phyloP scores from a whole-genome alignment of 495 filamentous ascomycete genomes.

The Xylaria flabelliformis region DNA sequence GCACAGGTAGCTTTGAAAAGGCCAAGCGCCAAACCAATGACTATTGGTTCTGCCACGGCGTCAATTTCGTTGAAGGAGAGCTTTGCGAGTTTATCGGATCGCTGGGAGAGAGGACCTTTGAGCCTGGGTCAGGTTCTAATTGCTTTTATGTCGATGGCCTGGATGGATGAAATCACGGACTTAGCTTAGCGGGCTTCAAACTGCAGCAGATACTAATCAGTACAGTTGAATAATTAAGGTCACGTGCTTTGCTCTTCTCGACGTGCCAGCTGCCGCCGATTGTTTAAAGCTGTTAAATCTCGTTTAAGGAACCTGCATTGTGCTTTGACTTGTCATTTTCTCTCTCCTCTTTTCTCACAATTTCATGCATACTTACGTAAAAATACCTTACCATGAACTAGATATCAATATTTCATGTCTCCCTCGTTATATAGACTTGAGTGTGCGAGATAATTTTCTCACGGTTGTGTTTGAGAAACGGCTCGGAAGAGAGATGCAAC shows the following conservation, averaged over 20 bases:
- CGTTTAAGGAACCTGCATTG: slow-evolving; percentile 2
- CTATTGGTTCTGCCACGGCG: slow-evolving; percentile 43
- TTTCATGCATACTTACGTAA: not conserved
- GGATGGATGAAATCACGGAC: slow-evolving; percentile 16
- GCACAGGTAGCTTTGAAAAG: slow-evolving; percentile 41
- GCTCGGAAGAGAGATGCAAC: slow-evolving; percentile 2
- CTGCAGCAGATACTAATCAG: not conserved
- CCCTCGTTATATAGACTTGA: not conserved
- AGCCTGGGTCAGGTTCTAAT: slow-evolving; percentile 25
- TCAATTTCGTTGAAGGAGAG: slow-evolving; percentile 39
- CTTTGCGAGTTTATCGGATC: slow-evolving; percentile 39
- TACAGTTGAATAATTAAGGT: not conserved
- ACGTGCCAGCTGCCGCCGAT: not conserved
- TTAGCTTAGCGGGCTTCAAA: not conserved
- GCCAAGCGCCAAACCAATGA: slow-evolving; percentile 24
- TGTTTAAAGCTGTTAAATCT: not conserved
- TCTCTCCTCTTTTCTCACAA: not conserved
- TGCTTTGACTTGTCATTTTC: slow-evolving; percentile 5
- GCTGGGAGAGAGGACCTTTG: slow-evolving; percentile 31
- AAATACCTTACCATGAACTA: not conserved
- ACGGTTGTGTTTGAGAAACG: not conserved
- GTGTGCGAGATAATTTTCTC: not conserved
- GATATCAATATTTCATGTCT: not conserved
- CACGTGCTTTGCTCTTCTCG: not conserved
- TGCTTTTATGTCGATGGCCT: slow-evolving; percentile 35